These are phyloP conservation scores for Cyathus pygmaeus DNA, from an alignment of 1,284 basidiomycete species.

Conservation along the genomic window DNA sequence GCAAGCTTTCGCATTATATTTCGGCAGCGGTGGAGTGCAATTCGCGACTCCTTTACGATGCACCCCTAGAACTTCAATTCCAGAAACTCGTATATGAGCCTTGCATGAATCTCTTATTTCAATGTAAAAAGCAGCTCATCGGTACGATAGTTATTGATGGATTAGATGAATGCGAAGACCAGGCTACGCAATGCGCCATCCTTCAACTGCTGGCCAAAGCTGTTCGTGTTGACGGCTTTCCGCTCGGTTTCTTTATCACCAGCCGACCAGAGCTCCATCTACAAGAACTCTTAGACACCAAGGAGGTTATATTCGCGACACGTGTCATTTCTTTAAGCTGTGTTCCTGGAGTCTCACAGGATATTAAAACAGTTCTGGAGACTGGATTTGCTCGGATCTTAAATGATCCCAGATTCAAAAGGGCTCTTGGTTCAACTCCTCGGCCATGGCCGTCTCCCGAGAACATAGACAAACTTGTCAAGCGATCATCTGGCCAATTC, in stretches of 20 bases:
- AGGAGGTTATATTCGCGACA: not conserved
- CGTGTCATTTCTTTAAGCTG: not conserved
- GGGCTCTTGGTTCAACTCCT: not conserved
- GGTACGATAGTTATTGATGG: not conserved
- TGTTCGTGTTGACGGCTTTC: not conserved
- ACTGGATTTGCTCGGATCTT: not conserved
- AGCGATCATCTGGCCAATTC: slow-evolving; percentile 1
- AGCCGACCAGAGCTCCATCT: not conserved
- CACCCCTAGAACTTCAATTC: slow-evolving; percentile 6
- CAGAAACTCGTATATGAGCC: slow-evolving; percentile 8
- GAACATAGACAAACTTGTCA: slow-evolving; percentile 5
- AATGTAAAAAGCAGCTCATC: not conserved
- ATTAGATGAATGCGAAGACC: not conserved
- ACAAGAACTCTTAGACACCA: not conserved
- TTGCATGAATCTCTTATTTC: not conserved
- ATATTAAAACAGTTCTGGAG: not conserved
- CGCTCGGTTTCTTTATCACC: too few species aligned
- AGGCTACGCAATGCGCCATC: not conserved
- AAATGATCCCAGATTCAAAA: not conserved
- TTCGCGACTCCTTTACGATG: slow-evolving; percentile 4
- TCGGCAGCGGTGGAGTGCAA: slow-evolving; percentile 3
- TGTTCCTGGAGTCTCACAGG: not conserved
- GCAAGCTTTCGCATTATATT: not conserved
- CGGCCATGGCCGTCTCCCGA: slow-evolving; percentile 2
- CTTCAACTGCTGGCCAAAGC: not conserved